These are phyloP conservation scores for Circinella umbellata DNA, from an alignment of 371 early-diverging fungal genomes.

Conservation along the genomic window DNA sequence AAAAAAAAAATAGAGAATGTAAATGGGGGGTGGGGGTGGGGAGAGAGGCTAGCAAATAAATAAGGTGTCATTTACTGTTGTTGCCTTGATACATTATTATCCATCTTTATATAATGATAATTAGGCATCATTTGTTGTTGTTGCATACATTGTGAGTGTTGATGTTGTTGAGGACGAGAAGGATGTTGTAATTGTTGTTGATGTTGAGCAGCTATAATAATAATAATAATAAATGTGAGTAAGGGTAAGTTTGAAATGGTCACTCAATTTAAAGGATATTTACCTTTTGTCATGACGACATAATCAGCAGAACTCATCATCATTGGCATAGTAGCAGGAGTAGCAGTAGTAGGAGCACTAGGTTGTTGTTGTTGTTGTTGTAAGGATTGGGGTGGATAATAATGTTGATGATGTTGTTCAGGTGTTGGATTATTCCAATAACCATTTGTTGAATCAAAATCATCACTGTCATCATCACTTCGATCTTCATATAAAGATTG, in stretches of 20 bases:
- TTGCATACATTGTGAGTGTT: not conserved
- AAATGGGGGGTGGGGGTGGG: no score
- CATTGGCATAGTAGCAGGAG: not conserved
- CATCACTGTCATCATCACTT: slow-evolving; percentile 3
- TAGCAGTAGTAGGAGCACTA: no score
- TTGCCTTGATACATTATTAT: not conserved
- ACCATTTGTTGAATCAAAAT: not conserved
- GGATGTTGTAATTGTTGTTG: not conserved
- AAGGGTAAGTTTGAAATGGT: no score
- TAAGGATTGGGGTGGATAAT: not conserved
- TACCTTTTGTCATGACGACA: not conserved
- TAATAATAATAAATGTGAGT: no score
- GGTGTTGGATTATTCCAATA: not conserved
- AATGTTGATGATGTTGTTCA: not conserved
- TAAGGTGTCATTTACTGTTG: not conserved
- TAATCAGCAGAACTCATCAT: not conserved
- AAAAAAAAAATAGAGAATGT: not conserved
- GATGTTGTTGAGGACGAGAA: no score
- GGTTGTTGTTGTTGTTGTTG: no score
- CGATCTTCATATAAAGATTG: not conserved
- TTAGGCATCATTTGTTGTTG: slow-evolving; percentile 4
- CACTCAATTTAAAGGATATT: not conserved
- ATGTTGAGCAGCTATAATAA: not conserved
- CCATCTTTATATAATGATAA: not conserved
- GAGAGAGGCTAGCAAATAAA: not conserved